A percentile compares a stretch with the other conserved stretches of the same genome.
Conservation (phyloP, 2,329 filamentous ascomycete genomes). For the Alternaria dauci region DNA sequence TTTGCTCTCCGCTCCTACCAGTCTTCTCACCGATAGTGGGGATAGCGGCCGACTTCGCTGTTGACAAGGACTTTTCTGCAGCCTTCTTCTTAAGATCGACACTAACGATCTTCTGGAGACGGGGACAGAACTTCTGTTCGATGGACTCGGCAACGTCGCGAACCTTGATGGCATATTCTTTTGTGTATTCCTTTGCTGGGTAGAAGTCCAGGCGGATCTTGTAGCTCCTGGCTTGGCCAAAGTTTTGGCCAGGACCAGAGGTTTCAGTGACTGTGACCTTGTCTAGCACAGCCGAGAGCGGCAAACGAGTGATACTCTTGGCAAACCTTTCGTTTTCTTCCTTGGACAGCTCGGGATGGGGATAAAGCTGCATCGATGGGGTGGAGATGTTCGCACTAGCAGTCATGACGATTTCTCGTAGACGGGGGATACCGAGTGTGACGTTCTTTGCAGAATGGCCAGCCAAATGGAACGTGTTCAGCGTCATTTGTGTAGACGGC, state of each 20-base stretch:
- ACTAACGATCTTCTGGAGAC: constrained; percentile 73
- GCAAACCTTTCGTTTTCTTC: constrained; percentile 80
- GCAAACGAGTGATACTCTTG: constrained; percentile 88
- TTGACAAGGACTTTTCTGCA: constrained; percentile 64
- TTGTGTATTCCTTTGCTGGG: constrained; percentile 80
- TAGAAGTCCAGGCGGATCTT: constrained; percentile 85
- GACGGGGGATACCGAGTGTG: constrained; percentile 94
- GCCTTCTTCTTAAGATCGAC: constrained; percentile 83
- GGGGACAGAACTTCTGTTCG: constrained; percentile 80
- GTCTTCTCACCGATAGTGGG: constrained; percentile 76
- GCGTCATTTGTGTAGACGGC: constrained; percentile 97
- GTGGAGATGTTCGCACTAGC: constrained; percentile 89
- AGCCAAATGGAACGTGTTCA: constrained; percentile 99
- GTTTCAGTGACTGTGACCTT: constrained; percentile 81
- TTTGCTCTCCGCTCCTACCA: constrained; percentile 63
- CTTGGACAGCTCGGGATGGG: constrained; percentile 74
- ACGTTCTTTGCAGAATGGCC: constrained; percentile 99
- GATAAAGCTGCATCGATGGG: constrained; percentile 84
- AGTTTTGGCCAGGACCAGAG: constrained; percentile 73
- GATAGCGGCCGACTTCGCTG: constrained; percentile 66
- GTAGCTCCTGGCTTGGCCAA: constrained; percentile 81
- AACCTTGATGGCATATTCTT: constrained; percentile 83
- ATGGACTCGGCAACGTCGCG: constrained; percentile 80
- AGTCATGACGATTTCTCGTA: constrained; percentile 98
- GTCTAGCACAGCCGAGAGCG: constrained; percentile 84